Conservation (phyloP, 345 rosid genomes). For the Brassica cretica region DNA sequence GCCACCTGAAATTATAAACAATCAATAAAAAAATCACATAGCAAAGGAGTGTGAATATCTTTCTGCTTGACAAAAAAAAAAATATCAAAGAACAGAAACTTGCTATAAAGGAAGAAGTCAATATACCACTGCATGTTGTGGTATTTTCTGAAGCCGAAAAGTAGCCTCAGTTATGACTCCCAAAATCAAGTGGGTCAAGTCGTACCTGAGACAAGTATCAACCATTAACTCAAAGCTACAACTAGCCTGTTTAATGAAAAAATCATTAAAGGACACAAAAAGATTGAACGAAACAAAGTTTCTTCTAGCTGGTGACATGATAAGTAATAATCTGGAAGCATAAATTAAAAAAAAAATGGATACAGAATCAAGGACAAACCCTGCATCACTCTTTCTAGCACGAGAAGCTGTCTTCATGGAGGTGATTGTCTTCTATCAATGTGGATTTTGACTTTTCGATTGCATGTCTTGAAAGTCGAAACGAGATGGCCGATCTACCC, state of each 20-base stretch:
- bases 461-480: too few relatives aligned
- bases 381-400: conserved; percentile 97
- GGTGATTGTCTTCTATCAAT: too few relatives aligned
- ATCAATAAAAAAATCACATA: neutral
- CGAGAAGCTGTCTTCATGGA: conserved; percentile 87
- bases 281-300: neutral
- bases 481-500: too few relatives aligned
- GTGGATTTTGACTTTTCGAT: too few relatives aligned
- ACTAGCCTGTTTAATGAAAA: neutral
- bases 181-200: conserved; percentile 78
- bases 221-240: conserved; percentile 9
- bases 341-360: neutral
- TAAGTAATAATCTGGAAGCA: too few relatives aligned
- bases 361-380: conserved; percentile 50
- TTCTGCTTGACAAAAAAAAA: too few relatives aligned
- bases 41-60: neutral
- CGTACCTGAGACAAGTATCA: conserved; percentile 23
- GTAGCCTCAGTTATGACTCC: conserved; percentile 90
- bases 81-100: neutral
- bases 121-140: conserved; percentile 83
- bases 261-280: neutral
- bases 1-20: conserved; percentile 65
- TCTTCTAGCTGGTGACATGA: neutral
- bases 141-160: conserved; percentile 84
- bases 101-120: conserved; percentile 14